These are phyloP conservation scores for Trichosporon ovoides DNA, from an alignment of 1,284 basidiomycete species.

Conservation along the genomic window DNA sequence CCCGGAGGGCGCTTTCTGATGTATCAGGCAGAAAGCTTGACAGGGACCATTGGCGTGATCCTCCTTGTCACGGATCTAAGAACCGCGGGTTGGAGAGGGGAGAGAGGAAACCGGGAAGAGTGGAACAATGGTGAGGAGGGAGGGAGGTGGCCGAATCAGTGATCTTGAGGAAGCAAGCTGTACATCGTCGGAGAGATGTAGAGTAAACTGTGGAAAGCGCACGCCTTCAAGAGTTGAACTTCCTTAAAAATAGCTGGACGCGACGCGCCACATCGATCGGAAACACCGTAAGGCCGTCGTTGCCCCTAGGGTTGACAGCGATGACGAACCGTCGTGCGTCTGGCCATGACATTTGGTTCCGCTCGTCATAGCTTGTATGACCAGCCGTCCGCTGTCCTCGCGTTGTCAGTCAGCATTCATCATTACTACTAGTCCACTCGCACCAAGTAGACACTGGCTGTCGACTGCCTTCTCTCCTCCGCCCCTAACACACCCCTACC, in stretches of 20 bases:
- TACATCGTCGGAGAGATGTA: conserved; percentile 1
- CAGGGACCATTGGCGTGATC: conserved; percentile 13
- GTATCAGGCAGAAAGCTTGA: not conserved
- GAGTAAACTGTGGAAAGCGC: not conserved
- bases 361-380: not conserved
- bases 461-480: not conserved
- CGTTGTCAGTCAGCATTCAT: conserved; percentile 7
- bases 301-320: not conserved
- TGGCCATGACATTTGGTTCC: not conserved
- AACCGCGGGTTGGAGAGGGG: conserved; percentile 40
- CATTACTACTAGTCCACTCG: conserved; percentile 5
- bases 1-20: conserved; percentile 35
- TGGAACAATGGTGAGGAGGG: conserved; percentile 9
- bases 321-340: not conserved
- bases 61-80: conserved; percentile 49
- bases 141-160: conserved; percentile 4
- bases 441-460: not conserved
- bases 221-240: not conserved
- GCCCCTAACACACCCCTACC: not conserved
- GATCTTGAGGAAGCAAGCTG: conserved; percentile 4
- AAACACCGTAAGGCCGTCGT: not conserved
- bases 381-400: not conserved
- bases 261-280: not conserved
- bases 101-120: conserved; percentile 12
- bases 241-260: conserved; percentile 1